Conservation (phyloP, 768 basidiomycete genomes). For the Agaricus sinodeliciosus region DNA sequence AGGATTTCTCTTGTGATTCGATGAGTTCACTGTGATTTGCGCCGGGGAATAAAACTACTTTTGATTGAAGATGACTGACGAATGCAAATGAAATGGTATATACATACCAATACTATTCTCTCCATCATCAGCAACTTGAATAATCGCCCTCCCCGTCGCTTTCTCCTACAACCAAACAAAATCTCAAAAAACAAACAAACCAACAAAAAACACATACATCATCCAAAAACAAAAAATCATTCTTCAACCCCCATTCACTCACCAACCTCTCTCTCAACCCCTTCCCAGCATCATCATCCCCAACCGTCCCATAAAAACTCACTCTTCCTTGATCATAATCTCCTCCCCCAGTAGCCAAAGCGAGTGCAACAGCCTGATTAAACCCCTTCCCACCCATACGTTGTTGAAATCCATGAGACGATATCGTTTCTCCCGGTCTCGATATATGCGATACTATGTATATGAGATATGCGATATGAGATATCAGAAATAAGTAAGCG, state of each 20-base stretch:
- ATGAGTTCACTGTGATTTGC: constrained; percentile 41
- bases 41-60: constrained; percentile 48
- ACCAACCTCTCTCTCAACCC: constrained; percentile 35
- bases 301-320: constrained; percentile 45
- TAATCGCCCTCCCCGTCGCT: constrained; percentile 52
- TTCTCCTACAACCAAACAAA: constrained; percentile 23
- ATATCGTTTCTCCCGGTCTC: constrained; percentile 54
- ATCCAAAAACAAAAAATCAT: constrained; percentile 1
- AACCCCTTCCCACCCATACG: constrained; percentile 58
- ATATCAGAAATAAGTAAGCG: too few relatives aligned
- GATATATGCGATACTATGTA: constrained; percentile 42
- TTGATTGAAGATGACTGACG: neutral
- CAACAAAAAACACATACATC: constrained; percentile 15
- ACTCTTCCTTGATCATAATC: constrained; percentile 16
- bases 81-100: neutral
- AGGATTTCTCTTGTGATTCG: constrained; percentile 20
- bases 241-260: constrained; percentile 30
- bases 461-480: too few relatives aligned
- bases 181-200: neutral
- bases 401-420: constrained; percentile 40
- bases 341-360: constrained; percentile 36
- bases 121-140: constrained; percentile 50
- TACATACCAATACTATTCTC: constrained; percentile 57
- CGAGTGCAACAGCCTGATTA: constrained; percentile 56
- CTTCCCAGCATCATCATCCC: constrained; percentile 38